A percentile compares a stretch with the other conserved stretches of the same genome.
phyloP scores from a whole-genome alignment of 192 early-diverging fungal species.

The Globomyces pollinis-pini region DNA sequence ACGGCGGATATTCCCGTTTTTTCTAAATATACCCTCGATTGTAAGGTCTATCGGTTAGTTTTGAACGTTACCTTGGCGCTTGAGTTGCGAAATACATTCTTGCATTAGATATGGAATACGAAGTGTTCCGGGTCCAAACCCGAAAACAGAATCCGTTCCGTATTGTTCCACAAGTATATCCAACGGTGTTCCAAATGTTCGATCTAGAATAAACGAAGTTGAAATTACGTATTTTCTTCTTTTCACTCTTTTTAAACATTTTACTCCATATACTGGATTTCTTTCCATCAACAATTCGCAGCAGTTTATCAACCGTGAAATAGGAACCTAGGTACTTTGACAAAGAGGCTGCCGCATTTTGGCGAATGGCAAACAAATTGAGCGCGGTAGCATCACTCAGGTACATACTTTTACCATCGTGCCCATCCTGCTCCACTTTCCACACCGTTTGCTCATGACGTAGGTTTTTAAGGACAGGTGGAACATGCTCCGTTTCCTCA shows the following conservation, averaged over 20 bases:
- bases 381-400: conserved; percentile 65
- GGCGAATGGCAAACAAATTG: conserved; percentile 76
- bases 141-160: conserved; percentile 72
- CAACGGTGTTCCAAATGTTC: conserved; percentile 88
- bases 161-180: conserved; percentile 76
- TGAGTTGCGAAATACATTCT: conserved; percentile 65
- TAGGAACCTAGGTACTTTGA: conserved; percentile 61
- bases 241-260: conserved; percentile 40
- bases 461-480: neutral
- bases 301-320: conserved; percentile 64
- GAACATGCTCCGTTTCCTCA: conserved; percentile 1
- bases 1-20: conserved; percentile 93
- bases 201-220: too few species aligned
- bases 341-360: conserved; percentile 72
- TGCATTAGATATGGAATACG: conserved; percentile 83
- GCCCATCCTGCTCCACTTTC: conserved; percentile 6
- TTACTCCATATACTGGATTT: conserved; percentile 71
- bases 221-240: too few species aligned
- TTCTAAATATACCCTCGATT: conserved; percentile 92
- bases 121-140: conserved; percentile 56
- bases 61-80: conserved; percentile 50
- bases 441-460: neutral
- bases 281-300: conserved; percentile 70
- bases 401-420: conserved; percentile 23
- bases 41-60: conserved; percentile 50